Percentiles rank a stretch among this genome's conserved stretches.
Evolutionary conservation across 805 yeast genomes (phyloP).

Genomic region (Zygosaccharomyces siamensis): DNA sequence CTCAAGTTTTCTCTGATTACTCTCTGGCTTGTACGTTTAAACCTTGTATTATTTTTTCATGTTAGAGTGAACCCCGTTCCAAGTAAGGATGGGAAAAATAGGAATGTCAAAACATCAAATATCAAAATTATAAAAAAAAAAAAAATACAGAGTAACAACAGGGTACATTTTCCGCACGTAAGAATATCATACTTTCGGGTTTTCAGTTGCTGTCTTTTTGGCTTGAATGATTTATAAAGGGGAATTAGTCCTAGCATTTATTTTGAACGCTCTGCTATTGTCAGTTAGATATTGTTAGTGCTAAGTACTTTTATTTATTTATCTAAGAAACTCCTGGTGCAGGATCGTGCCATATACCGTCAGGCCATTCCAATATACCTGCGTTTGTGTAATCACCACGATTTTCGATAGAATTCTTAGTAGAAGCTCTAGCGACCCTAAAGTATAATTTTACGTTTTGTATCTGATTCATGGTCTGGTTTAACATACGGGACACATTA

Average conservation of each 20-base stretch:
- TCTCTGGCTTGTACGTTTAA: neutral
- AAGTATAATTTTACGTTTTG: constrained; percentile 41
- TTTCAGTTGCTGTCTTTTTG: too few species aligned
- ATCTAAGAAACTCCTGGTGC: constrained; percentile 46
- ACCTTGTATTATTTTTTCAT: neutral
- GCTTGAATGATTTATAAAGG: too few species aligned
- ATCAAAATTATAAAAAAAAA: too few species aligned
- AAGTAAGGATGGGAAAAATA: too few species aligned
- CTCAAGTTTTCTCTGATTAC: neutral
- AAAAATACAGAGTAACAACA: too few species aligned
- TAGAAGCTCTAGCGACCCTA: constrained; percentile 50
- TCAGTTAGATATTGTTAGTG: neutral
- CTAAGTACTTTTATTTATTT: neutral
- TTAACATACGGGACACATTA: constrained; percentile 30
- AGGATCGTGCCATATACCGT: constrained; percentile 49
- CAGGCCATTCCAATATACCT: constrained; percentile 55
- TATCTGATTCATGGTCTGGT: constrained; percentile 30
- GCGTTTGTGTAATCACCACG: constrained; percentile 66
- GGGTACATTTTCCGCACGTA: too few species aligned
- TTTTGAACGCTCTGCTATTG: neutral
- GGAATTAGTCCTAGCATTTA: too few species aligned
- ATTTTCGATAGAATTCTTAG: constrained; percentile 35
- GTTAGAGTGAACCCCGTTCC: too few species aligned
- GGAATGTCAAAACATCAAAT: too few species aligned
- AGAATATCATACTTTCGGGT: too few species aligned